Evolutionary conservation across 352 stramenopile species (phyloP).

Genomic region (Lagenidium giganteum): DNA sequence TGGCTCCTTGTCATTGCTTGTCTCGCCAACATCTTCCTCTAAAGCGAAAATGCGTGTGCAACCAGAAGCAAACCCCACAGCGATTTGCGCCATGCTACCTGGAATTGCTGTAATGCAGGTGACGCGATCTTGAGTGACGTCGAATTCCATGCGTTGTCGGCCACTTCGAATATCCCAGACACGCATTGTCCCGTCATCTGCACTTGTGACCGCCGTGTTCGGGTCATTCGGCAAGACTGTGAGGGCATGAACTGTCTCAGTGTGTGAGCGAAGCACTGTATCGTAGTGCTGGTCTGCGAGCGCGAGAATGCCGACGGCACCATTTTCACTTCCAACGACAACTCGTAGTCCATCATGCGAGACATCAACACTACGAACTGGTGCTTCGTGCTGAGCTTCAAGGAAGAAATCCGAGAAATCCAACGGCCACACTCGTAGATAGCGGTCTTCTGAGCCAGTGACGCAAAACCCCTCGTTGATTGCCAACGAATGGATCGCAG

Average conservation of each 20-base stretch:
- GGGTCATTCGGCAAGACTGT: slow-evolving; percentile 20
- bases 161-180: slow-evolving; percentile 72
- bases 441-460: slow-evolving; percentile 82
- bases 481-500: slow-evolving; percentile 73
- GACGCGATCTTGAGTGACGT: slow-evolving; percentile 57
- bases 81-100: slow-evolving; percentile 30
- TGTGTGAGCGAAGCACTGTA: slow-evolving; percentile 79
- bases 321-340: slow-evolving; percentile 60
- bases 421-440: slow-evolving; percentile 87
- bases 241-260: slow-evolving; percentile 35
- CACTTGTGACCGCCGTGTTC: slow-evolving; percentile 44
- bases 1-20: background rate
- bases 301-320: slow-evolving; percentile 82
- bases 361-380: slow-evolving; percentile 61
- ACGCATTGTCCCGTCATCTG: slow-evolving; percentile 72
- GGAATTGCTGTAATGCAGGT: slow-evolving; percentile 53
- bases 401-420: slow-evolving; percentile 92
- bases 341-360: slow-evolving; percentile 78
- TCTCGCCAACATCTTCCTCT: background rate
- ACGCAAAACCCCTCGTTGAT: slow-evolving; percentile 90
- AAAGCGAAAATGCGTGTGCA: slow-evolving; percentile 85
- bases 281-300: slow-evolving; percentile 78
- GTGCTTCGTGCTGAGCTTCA: slow-evolving; percentile 79
- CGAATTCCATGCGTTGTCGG: slow-evolving; percentile 82
- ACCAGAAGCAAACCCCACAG: slow-evolving; percentile 77